Conservation (phyloP, 257 asterid genomes). For the Pogostemon cablin region DNA sequence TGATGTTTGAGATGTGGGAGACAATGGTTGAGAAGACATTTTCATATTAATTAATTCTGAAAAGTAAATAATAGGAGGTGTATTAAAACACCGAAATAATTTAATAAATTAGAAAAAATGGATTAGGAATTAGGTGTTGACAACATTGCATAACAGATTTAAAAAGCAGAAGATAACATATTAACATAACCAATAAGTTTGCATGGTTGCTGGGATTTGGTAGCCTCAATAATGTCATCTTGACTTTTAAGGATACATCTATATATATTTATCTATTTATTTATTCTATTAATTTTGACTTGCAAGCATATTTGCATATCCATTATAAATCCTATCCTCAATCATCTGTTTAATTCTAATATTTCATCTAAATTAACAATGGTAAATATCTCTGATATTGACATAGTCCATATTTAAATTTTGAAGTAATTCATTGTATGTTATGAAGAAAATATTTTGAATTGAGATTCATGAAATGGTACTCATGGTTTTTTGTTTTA, state of each 20-base stretch:
- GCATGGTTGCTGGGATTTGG: conserved; percentile 33
- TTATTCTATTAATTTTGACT: not conserved
- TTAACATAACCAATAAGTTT: no score
- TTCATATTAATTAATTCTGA: not conserved
- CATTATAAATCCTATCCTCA: no score
- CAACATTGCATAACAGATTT: not conserved
- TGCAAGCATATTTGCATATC: not conserved
- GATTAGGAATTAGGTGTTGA: conserved; percentile 23
- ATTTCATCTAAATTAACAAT: no score
- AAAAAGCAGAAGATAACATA: not conserved
- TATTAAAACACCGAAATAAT: not conserved
- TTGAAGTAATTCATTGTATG: no score
- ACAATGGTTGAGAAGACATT: no score
- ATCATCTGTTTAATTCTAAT: no score
- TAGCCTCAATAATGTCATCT: conserved; percentile 18
- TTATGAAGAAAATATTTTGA: no score
- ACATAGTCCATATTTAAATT: no score
- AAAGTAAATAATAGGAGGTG: not conserved
- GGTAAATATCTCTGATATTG: no score
- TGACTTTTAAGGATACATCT: not conserved
- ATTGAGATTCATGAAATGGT: no score
- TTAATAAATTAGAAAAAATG: not conserved
- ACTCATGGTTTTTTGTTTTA: no score
- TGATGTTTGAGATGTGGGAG: no score
- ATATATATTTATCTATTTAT: not conserved